A percentile compares a stretch with the other conserved stretches of the same genome.
Conservation (phyloP, 2,329 filamentous ascomycete species). For the Ophiocordyceps camponoti-rufipedis region DNA sequence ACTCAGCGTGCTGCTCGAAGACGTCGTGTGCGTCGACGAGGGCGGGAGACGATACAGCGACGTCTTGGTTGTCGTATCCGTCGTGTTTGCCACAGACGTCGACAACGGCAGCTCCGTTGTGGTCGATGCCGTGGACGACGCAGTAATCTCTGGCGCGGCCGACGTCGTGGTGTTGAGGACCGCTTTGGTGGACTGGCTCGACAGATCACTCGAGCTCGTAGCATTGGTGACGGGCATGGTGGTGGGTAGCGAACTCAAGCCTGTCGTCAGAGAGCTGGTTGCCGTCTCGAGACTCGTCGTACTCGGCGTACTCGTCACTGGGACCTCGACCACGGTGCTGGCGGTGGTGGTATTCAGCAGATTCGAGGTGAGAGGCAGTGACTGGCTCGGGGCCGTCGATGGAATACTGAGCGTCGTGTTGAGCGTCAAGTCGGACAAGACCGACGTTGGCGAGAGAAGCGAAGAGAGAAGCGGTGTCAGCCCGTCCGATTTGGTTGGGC, state of each 20-base stretch:
- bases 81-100: conserved; percentile 2
- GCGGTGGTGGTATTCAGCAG: conserved; percentile 2
- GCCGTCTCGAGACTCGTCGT: conserved; percentile 1
- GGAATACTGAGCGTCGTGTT: neutral
- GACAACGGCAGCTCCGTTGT: conserved; percentile 1
- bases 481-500: neutral
- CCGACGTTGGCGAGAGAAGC: neutral
- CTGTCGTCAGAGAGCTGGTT: neutral
- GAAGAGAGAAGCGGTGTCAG: neutral
- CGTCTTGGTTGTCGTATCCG: neutral
- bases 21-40: neutral
- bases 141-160: neutral
- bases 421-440: neutral
- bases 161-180: neutral
- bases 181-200: neutral
- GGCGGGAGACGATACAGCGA: neutral
- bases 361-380: conserved; percentile 1
- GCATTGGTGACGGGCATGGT: conserved; percentile 2
- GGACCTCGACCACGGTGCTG: conserved; percentile 1
- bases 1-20: neutral
- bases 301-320: conserved; percentile 3
- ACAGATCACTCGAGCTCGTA: neutral
- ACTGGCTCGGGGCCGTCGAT: neutral
- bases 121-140: neutral
- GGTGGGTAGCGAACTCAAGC: neutral